Evolutionary conservation across 2,329 filamentous ascomycete genomes (phyloP).

Genomic region (Hysterium pulicare): DNA sequence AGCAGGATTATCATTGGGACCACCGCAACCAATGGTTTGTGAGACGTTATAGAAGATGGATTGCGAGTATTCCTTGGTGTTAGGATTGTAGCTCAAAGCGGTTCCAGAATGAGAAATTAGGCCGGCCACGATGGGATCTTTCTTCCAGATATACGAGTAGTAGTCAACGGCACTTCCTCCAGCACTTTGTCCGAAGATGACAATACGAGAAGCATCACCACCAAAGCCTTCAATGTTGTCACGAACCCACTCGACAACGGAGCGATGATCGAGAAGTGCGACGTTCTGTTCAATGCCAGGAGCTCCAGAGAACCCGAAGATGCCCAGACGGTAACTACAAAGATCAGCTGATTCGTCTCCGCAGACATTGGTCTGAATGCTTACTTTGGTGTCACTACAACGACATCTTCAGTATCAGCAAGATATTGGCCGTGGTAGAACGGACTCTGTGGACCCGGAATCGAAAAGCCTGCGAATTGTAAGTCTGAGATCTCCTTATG

Average conservation of each 20-base stretch:
- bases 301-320: slow-evolving; percentile 39
- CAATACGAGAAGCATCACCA: slow-evolving; percentile 38
- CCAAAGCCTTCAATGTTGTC: slow-evolving; percentile 44
- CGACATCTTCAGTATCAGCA: slow-evolving; percentile 24
- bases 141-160: slow-evolving; percentile 46
- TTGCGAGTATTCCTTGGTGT: slow-evolving; percentile 23
- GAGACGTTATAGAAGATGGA: slow-evolving; percentile 37
- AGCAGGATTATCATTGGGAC: slow-evolving; percentile 23
- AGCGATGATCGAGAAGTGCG: slow-evolving; percentile 29
- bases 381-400: slow-evolving; percentile 26
- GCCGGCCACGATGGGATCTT: slow-evolving; percentile 49
- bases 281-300: slow-evolving; percentile 34
- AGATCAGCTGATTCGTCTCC: slow-evolving; percentile 10
- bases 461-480: slow-evolving; percentile 16
- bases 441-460: slow-evolving; percentile 15
- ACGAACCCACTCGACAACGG: too few species aligned
- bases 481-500: background rate
- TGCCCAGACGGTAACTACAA: slow-evolving; percentile 33
- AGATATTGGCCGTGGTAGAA: slow-evolving; percentile 28
- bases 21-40: slow-evolving; percentile 35
- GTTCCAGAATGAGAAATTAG: slow-evolving; percentile 50
- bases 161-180: slow-evolving; percentile 44
- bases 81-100: slow-evolving; percentile 29
- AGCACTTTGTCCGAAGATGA: slow-evolving; percentile 40
- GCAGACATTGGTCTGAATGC: slow-evolving; percentile 3